Base-by-base conservation (phyloP, 78 protist species). In the Fonticula alba region DNA sequence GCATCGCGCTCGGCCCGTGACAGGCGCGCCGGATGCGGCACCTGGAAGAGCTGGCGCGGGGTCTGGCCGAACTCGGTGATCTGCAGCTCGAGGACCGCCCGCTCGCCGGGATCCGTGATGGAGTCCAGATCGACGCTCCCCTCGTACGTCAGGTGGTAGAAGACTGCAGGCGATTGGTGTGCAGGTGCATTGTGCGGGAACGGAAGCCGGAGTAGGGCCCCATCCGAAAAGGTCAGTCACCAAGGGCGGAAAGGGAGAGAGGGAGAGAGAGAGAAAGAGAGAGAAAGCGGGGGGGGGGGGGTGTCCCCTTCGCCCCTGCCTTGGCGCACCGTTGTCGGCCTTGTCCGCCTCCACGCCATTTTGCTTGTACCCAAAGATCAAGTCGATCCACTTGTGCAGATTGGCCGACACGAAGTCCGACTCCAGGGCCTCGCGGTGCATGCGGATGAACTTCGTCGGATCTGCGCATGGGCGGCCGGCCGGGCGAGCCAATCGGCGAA, bases 21-120 rank as follows among this genome's bases (percentile, higher is more conserved):
- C 43, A 38, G 43, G 17, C 82, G 35, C 41, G 54, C 69, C 33
- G 88, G 88, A 51, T 82, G 88, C 9, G 84, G 83, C 2, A 47
- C 57, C 36, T 0, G 46, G 79, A 91, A 92, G 19, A 96, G 66
- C 76, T 92, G 95, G n/a, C 17, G 5, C 3, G 99, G 99, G 0
- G 88, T 81, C 70, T 96, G 99, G 17, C 99, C 99, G 66, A 96
- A 96, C 60, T 86, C 85, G 62, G 26, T 38, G 71, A 94, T 80
- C 64, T 92, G 97, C 20, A 73, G 58, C n/a, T 69, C 80, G 31
- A 81, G 26, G 49, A 75, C 52, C 58, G 15, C 57, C 26, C 85
- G 59, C 36, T 72, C 78, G 24, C 35, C 47, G 31, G 81, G 82
- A 60, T 87, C 92, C 10, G 29, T 31, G 57, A 86, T 76, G 49